Conservation (phyloP, 768 basidiomycete genomes). For the Kondoa subrosea region DNA sequence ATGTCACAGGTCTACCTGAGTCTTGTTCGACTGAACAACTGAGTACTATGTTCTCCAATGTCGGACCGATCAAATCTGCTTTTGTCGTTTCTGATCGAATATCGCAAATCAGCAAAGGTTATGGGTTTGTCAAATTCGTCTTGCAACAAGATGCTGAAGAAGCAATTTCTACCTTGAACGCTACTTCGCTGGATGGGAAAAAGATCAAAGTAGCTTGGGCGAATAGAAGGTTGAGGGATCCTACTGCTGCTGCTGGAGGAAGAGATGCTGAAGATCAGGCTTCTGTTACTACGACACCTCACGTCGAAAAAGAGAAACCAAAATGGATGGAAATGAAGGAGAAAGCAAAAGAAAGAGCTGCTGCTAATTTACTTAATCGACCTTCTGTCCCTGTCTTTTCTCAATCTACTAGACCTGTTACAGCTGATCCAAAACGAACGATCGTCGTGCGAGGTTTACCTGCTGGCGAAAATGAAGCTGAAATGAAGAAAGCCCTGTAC, state of each 20-base stretch:
- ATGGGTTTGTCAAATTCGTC: slow-evolving; percentile 88
- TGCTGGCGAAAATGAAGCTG: slow-evolving; percentile 24
- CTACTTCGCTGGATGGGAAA: slow-evolving; percentile 17
- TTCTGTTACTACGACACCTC: neutral
- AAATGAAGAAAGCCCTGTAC: slow-evolving; percentile 25
- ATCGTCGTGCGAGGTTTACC: slow-evolving; percentile 49
- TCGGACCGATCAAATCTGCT: slow-evolving; percentile 81
- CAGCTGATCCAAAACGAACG: neutral
- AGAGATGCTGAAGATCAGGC: slow-evolving; percentile 16
- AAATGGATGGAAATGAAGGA: slow-evolving; percentile 21
- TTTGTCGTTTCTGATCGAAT: slow-evolving; percentile 64
- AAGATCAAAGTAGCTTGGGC: slow-evolving; percentile 21
- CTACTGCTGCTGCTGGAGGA: slow-evolving; percentile 21
- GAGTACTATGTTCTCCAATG: slow-evolving; percentile 80
- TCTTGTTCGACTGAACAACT: slow-evolving; percentile 77
- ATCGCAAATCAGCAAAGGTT: slow-evolving; percentile 55
- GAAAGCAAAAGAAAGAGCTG: neutral
- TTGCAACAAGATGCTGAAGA: slow-evolving; percentile 68
- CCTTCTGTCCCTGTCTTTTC: neutral
- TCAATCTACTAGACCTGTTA: neutral
- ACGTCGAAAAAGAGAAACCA: slow-evolving; percentile 10
- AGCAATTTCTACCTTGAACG: slow-evolving; percentile 21
- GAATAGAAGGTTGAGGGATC: slow-evolving; percentile 20
- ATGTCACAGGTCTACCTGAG: slow-evolving; percentile 84
- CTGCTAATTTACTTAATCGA: neutral